phyloP scores from a whole-genome alignment of 352 stramenopile species.

The Phytophthora citrophthora region DNA sequence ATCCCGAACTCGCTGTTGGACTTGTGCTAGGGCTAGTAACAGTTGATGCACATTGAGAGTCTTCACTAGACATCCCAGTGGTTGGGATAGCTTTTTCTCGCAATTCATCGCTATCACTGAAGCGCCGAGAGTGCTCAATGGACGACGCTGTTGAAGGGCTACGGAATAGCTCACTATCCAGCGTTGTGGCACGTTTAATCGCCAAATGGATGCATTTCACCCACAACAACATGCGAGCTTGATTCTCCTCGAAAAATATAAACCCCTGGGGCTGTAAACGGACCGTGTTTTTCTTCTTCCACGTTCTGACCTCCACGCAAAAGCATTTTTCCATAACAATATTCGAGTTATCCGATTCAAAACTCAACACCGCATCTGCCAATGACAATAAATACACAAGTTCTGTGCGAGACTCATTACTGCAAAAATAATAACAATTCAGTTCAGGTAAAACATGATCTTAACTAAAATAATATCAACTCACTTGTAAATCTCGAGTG shows the following conservation, averaged over 20 bases:
- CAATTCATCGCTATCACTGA: conserved; percentile 33
- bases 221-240: conserved; percentile 72
- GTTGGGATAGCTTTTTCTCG: neutral
- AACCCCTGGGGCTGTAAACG: conserved; percentile 68
- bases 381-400: conserved; percentile 73
- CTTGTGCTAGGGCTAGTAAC: conserved; percentile 10
- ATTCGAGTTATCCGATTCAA: conserved; percentile 72
- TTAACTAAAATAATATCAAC: conserved; percentile 6
- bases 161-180: conserved; percentile 53
- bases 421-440: conserved; percentile 5
- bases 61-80: neutral
- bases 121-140: conserved; percentile 5
- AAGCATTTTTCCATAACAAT: conserved; percentile 84
- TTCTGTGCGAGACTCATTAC: conserved; percentile 56
- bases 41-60: conserved; percentile 8
- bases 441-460: neutral
- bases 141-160: conserved; percentile 24
- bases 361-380: conserved; percentile 55
- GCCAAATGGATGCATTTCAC: conserved; percentile 79
- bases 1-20: conserved; percentile 18
- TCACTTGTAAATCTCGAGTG: conserved; percentile 68
- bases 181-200: conserved; percentile 57
- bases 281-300: conserved; percentile 73
- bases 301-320: conserved; percentile 69
- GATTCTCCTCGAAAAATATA: conserved; percentile 77